Base-by-base conservation (phyloP, 139 green algal species). In the Chlorella sp. region DNA sequence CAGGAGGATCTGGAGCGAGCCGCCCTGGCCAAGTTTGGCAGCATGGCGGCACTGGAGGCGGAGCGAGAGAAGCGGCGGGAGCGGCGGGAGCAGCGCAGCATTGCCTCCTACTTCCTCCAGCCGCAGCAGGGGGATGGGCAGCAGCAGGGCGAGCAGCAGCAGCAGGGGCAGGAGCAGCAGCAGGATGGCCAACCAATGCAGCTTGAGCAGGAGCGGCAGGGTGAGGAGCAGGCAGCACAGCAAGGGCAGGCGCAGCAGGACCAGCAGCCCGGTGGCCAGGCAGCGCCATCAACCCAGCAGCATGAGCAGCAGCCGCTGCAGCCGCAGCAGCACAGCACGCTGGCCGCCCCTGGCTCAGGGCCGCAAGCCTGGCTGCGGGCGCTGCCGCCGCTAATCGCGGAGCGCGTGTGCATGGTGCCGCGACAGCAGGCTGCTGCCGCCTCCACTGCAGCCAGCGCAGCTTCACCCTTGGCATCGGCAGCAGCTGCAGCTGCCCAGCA, bases 41-140 rank as follows among this genome's bases (percentile, higher is more conserved):
- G 25, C 57, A 34, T 82, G 38, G 36, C 76, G 0, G 76, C 36
- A 0, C 60, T 82, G 38, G 76, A 82, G 4, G 76, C 76, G 3
- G 76, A 82, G 60, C 76, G 76, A 1, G 57, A 72, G 76, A 34
- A 38, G 76, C 76, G 76, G 56, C 76, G 38, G 25, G 57, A 82
- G 60, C 56, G 39, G 57, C 56, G 76, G 13, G 76, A 82, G 76
- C 76, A 82, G 76, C 76, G 76, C 60, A 39, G 60, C 25, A 82
- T 82, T 15, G 64, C 76, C 5, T 47, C 76, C 28, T 82, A 73
- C 60, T 82, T 73, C 38, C 63, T 73, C 38, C 63, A 44, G n/a
- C n/a, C 36, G 73, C 23, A 17, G 47, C 18, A 51, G 21, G 30
- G 17, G 2, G 11, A 15, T 11, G 25, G 34, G 25, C 6, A 57